These are phyloP conservation scores for Colletotrichum navitas DNA, from an alignment of 2,329 filamentous ascomycete genomes.

Conservation along the genomic window DNA sequence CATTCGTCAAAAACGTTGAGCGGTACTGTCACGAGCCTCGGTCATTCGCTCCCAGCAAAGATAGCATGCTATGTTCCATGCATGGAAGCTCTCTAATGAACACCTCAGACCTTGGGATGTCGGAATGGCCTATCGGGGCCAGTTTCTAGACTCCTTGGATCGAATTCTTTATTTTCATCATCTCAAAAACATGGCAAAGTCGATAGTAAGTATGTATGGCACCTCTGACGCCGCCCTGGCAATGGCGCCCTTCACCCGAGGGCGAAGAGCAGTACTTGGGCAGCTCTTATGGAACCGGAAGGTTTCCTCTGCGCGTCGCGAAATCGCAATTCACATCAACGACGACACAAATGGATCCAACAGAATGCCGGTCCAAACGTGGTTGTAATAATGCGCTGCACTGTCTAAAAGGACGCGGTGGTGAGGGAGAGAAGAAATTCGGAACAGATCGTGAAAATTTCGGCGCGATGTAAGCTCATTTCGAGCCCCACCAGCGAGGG, in stretches of 20 bases:
- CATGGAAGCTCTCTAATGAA: constrained; percentile 24
- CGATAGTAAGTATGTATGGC: constrained; percentile 70
- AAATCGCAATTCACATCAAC: constrained; percentile 70
- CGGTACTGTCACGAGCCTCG: constrained; percentile 9
- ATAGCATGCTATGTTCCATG: constrained; percentile 4
- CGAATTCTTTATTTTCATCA: background rate
- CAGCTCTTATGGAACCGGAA: constrained; percentile 77
- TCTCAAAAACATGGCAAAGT: background rate
- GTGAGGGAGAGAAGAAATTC: constrained; percentile 56
- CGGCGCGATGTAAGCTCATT: constrained; percentile 33
- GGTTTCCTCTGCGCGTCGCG: constrained; percentile 61
- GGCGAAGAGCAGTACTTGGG: constrained; percentile 62
- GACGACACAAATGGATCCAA: constrained; percentile 64
- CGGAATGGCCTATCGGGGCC: background rate
- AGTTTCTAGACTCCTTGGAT: background rate
- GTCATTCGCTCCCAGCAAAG: constrained; percentile 11
- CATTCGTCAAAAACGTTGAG: constrained; percentile 12
- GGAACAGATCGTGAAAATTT: constrained; percentile 45
- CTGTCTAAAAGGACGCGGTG: constrained; percentile 88
- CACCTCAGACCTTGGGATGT: background rate
- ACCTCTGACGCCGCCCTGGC: constrained; percentile 87
- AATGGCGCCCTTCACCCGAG: constrained; percentile 55
- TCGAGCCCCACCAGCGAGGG: constrained; percentile 2
- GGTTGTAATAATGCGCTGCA: constrained; percentile 78
- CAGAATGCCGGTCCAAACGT: constrained; percentile 77